phyloP scores from a whole-genome alignment of 1,139 yeast species.

The Geotrichum siamense region DNA sequence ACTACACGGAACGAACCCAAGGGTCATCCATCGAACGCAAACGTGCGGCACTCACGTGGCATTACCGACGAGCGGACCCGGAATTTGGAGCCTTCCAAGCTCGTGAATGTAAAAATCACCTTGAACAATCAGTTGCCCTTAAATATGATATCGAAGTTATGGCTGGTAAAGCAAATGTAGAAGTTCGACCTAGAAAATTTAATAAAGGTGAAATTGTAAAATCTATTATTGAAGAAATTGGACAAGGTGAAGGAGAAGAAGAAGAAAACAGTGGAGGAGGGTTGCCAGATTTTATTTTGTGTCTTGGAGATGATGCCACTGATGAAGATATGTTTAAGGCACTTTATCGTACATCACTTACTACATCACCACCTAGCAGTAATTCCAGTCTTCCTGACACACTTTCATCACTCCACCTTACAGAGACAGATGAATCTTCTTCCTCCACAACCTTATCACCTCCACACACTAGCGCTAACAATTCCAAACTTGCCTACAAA shows the following conservation, averaged over 20 bases:
- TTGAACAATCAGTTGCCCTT: slow-evolving; percentile 52
- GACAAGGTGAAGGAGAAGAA: slow-evolving; percentile 6
- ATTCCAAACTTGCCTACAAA: slow-evolving; percentile 22
- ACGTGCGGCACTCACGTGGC: slow-evolving; percentile 96
- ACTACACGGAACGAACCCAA: slow-evolving; percentile 81
- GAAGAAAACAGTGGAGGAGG: slow-evolving; percentile 1
- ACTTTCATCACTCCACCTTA: slow-evolving; percentile 6
- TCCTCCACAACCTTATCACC: slow-evolving; percentile 11
- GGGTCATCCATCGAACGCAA: slow-evolving; percentile 83
- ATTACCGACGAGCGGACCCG: slow-evolving; percentile 90
- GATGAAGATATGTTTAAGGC: slow-evolving; percentile 96
- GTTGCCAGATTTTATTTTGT: slow-evolving; percentile 73
- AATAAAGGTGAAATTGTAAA: slow-evolving; percentile 96
- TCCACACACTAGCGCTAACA: too few species aligned
- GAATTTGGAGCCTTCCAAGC: slow-evolving; percentile 88
- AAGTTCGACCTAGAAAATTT: slow-evolving; percentile 87
- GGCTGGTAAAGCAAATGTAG: slow-evolving; percentile 95
- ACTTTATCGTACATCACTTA: slow-evolving; percentile 38
- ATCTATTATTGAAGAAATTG: slow-evolving; percentile 44
- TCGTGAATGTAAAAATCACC: slow-evolving; percentile 56
- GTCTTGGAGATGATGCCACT: slow-evolving; percentile 92
- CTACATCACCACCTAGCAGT: not conserved
- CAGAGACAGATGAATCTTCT: too few species aligned
- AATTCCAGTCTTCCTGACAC: slow-evolving; percentile 2
- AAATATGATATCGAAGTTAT: slow-evolving; percentile 89